Percentiles rank a stretch among this genome's conserved stretches.
phyloP scores from a whole-genome alignment of 495 filamentous ascomycete genomes.

The Penicillium turbatum region DNA sequence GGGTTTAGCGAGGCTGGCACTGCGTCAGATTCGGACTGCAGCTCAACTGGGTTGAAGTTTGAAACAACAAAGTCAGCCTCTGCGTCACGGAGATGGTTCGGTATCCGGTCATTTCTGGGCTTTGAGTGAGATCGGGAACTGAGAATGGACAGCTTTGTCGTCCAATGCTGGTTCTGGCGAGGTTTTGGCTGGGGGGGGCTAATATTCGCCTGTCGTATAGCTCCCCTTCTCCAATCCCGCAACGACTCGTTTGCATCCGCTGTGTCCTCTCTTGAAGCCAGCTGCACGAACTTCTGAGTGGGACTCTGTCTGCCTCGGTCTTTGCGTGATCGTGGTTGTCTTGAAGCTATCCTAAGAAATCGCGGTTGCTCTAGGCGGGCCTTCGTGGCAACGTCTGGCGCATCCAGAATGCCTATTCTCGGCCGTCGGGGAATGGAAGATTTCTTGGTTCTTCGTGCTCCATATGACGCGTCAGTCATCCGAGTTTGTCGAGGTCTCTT shows the following conservation, averaged over 20 bases:
- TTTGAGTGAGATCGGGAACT: conserved; percentile 8
- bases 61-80: background rate
- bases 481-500: conserved; percentile 33
- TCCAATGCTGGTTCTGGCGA: conserved; percentile 21
- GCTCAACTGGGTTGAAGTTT: background rate
- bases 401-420: conserved; percentile 70
- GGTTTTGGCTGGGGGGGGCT: conserved; percentile 19
- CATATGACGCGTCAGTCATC: conserved; percentile 31
- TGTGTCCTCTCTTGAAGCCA: conserved; percentile 70
- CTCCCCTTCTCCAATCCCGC: conserved; percentile 71
- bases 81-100: background rate
- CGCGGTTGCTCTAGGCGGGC: conserved; percentile 46
- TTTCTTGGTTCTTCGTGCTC: conserved; percentile 27
- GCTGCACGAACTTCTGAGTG: conserved; percentile 64
- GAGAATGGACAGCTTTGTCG: conserved; percentile 17
- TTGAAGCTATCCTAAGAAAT: conserved; percentile 76
- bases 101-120: conserved; percentile 3
- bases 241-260: conserved; percentile 66
- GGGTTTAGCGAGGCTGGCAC: background rate
- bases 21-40: conserved; percentile 2
- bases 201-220: conserved; percentile 47
- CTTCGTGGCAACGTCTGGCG: conserved; percentile 41
- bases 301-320: conserved; percentile 71
- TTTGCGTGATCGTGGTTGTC: conserved; percentile 56
- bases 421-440: conserved; percentile 30